Evolutionary conservation across 495 filamentous ascomycete species (phyloP), one percentile per base, ranked within the genome.

Genomic region (Aspergillus ostianus): DNA sequence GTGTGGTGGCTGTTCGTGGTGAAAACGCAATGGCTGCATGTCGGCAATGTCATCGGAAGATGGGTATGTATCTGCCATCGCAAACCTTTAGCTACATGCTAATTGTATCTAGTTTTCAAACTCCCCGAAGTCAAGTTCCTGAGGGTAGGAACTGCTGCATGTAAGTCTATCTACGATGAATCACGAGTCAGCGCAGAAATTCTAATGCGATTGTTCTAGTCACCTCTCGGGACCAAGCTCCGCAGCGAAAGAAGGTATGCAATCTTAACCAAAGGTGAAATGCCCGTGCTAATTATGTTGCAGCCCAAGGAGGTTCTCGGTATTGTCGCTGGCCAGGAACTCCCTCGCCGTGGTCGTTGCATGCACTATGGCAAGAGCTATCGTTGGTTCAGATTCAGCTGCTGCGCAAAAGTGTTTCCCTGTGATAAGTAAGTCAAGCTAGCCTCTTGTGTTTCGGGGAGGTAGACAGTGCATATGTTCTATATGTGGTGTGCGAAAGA

Each of bases 101-200:
- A 26, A 61, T 41, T 9, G 23, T 23, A 10, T 47, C 44, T 56
- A 80, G 78, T 77, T 29, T 90, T 96, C 73, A 85, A 85, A 63
- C 80, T 96, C 46, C 90, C 89, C 26, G 87, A 92, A 48, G 82
- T 95, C 53, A 91, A 90, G 64, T 92, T 97, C 73, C 78, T 96
- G 13, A 77, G 83, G 55, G 85, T 93, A 60, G 84, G 85, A 32
- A 77, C 81, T 29, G 80, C 84, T 44, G 71, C 78, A 46, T 71
- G 73, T 79, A 61, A 67, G 73, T 72, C 5, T 55, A 17, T 7
- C 20, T 27, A 23, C 5, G 7, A 48, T 21, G 46, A 21, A 7
- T 48, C 13, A 5, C 13, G 44, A 2, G 44, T 46, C 44, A 32
- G 30, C 3, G 4, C 4, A 4, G n/a, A 8, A 13, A 48, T 48